These are phyloP conservation scores for Globisporangium rhizosaccharum DNA, from an alignment of 352 stramenopile species.

Conservation along the genomic window DNA sequence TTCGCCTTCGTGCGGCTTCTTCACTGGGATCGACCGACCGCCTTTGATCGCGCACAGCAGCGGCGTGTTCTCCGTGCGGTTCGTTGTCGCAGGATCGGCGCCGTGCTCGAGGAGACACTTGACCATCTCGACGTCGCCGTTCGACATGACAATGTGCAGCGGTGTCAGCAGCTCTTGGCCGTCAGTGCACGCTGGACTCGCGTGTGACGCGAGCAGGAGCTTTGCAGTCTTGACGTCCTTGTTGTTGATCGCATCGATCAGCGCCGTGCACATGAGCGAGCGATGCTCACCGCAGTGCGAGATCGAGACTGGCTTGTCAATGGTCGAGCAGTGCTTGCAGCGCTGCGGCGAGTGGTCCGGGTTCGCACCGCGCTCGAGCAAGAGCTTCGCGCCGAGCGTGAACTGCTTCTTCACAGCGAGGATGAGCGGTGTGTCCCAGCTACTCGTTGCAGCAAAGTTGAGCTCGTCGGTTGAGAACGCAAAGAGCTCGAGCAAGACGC, in stretches of 20 bases:
- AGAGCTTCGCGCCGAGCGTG: conserved; percentile 29
- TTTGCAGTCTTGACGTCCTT: conserved; percentile 25
- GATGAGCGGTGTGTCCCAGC: conserved; percentile 39
- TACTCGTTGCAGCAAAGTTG: neutral
- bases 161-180: conserved; percentile 34
- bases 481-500: conserved; percentile 7
- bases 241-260: conserved; percentile 39
- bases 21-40: conserved; percentile 39
- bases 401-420: conserved; percentile 24
- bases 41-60: conserved; percentile 44
- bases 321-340: conserved; percentile 34
- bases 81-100: conserved; percentile 32
- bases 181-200: conserved; percentile 33
- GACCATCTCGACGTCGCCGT: conserved; percentile 33
- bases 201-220: conserved; percentile 38
- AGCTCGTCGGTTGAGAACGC: conserved; percentile 4
- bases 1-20: conserved; percentile 48
- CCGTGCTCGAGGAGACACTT: conserved; percentile 36
- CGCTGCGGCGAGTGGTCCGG: conserved; percentile 40
- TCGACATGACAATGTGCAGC: conserved; percentile 39
- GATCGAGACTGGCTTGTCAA: conserved; percentile 3
- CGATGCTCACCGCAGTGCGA: conserved; percentile 4
- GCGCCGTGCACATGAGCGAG: conserved; percentile 14
- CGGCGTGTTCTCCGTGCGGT: conserved; percentile 32
- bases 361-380: conserved; percentile 33